Conservation (phyloP, 2,329 filamentous ascomycete genomes). For the Nigrospora osmanthi region DNA sequence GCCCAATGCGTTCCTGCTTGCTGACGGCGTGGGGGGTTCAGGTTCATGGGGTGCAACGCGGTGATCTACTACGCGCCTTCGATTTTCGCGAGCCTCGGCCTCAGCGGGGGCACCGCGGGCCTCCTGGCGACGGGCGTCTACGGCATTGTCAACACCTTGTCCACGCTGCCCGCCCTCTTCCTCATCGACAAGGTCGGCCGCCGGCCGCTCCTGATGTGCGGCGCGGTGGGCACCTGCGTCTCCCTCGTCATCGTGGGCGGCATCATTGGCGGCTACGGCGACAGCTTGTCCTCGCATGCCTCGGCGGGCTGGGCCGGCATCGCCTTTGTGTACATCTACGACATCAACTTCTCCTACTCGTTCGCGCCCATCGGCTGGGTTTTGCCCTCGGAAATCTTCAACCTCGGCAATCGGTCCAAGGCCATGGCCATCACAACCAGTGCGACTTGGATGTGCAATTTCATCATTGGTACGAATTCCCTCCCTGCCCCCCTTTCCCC, state of each 20-base stretch:
- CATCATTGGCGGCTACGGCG: constrained; percentile 40
- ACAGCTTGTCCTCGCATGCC: constrained; percentile 34
- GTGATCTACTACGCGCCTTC: constrained; percentile 40
- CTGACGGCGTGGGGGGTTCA: background rate
- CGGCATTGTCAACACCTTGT: constrained; percentile 45
- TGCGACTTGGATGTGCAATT: constrained; percentile 49
- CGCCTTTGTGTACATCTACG: constrained; percentile 51
- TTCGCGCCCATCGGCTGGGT: constrained; percentile 45
- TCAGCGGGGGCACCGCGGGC: constrained; percentile 30
- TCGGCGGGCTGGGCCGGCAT: constrained; percentile 51
- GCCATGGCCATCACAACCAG: constrained; percentile 52
- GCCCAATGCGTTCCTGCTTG: no score
- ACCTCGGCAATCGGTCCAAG: constrained; percentile 47
- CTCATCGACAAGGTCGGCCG: constrained; percentile 38
- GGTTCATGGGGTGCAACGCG: constrained; percentile 36
- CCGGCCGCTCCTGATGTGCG: constrained; percentile 34
- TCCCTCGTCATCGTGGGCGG: constrained; percentile 48
- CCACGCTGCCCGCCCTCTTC: constrained; percentile 27
- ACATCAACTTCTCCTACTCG: constrained; percentile 23
- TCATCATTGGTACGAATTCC: constrained; percentile 2
- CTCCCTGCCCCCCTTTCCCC: background rate
- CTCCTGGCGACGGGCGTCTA: constrained; percentile 51
- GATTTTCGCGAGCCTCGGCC: constrained; percentile 34
- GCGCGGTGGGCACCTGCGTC: constrained; percentile 15
- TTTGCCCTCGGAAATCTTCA: constrained; percentile 51